Conservation (phyloP, 2,329 filamentous ascomycete genomes). For the Nothomitra cinnamomea region DNA sequence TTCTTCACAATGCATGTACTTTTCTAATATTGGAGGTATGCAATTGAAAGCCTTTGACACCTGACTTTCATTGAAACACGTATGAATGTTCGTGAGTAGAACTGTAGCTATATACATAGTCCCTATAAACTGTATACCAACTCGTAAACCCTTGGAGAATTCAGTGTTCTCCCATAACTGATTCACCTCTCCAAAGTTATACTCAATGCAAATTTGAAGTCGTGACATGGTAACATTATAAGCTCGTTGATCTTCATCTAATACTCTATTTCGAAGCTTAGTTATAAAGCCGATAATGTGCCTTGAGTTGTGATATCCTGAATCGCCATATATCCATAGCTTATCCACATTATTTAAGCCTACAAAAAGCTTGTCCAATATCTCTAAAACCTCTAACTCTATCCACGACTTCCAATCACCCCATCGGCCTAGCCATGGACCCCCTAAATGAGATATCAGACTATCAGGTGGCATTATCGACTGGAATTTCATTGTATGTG, state of each 20-base stretch:
- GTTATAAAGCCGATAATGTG: not conserved
- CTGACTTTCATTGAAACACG: not conserved
- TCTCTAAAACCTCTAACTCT: not conserved
- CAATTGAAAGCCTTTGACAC: not conserved
- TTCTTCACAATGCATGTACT: not conserved
- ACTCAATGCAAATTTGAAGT: not conserved
- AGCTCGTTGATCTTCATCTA: not conserved
- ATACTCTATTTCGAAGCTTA: not conserved
- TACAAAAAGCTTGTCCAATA: not conserved
- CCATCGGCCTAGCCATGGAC: not conserved
- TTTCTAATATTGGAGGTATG: not conserved
- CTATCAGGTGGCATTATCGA: not conserved
- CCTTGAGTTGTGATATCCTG: not conserved
- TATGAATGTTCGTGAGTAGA: not conserved
- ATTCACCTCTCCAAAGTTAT: not conserved
- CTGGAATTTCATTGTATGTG: not conserved
- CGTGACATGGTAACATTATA: not conserved
- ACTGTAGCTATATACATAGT: not conserved
- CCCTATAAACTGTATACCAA: not conserved
- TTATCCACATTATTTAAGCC: not conserved
- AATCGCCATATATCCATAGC: not conserved
- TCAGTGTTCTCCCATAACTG: not conserved
- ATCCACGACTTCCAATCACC: slow-evolving; percentile 1
- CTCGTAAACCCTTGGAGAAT: not conserved
- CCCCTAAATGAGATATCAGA: not conserved